Evolutionary conservation across 2,329 filamentous ascomycete genomes (phyloP).

Genomic region (Paramyrothecium sp.): DNA sequence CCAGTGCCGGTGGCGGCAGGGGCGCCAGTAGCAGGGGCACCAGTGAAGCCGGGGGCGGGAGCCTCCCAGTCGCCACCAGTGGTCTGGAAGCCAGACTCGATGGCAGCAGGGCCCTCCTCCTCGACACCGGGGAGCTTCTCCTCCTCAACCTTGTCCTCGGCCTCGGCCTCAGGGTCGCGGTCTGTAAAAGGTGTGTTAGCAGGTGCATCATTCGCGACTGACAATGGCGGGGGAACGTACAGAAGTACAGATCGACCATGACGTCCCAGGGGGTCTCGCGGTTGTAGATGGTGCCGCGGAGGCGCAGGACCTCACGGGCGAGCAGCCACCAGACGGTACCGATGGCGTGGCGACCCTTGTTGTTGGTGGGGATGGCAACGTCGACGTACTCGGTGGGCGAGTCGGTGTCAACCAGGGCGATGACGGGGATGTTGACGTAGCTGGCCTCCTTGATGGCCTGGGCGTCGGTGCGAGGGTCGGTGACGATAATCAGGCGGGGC

Average conservation of each 20-base stretch:
- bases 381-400: slow-evolving; percentile 99
- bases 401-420: slow-evolving; percentile 98
- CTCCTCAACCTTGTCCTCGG: slow-evolving; percentile 94
- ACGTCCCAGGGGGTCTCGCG: slow-evolving; percentile 98
- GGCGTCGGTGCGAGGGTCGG: slow-evolving; percentile 98
- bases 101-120: slow-evolving; percentile 75
- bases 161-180: slow-evolving; percentile 99
- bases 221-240: slow-evolving; percentile 40
- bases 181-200: slow-evolving; percentile 44
- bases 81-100: slow-evolving; percentile 74
- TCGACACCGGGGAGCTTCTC: slow-evolving; percentile 88
- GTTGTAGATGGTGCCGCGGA: slow-evolving; percentile 93
- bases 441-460: slow-evolving; percentile 99
- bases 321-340: slow-evolving; percentile 99
- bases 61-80: slow-evolving; percentile 82
- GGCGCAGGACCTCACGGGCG: slow-evolving; percentile 98
- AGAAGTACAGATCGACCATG: slow-evolving; percentile 99
- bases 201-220: not conserved
- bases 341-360: slow-evolving; percentile 99
- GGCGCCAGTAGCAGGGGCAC: slow-evolving; percentile 50
- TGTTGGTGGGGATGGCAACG: slow-evolving; percentile 99
- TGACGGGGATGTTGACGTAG: slow-evolving; percentile 99
- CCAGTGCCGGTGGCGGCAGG: slow-evolving; percentile 51
- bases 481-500: slow-evolving; percentile 98
- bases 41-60: slow-evolving; percentile 67